These are phyloP conservation scores for Blastobotrys peoriensis DNA, from an alignment of 805 yeast species.

Conservation along the genomic window DNA sequence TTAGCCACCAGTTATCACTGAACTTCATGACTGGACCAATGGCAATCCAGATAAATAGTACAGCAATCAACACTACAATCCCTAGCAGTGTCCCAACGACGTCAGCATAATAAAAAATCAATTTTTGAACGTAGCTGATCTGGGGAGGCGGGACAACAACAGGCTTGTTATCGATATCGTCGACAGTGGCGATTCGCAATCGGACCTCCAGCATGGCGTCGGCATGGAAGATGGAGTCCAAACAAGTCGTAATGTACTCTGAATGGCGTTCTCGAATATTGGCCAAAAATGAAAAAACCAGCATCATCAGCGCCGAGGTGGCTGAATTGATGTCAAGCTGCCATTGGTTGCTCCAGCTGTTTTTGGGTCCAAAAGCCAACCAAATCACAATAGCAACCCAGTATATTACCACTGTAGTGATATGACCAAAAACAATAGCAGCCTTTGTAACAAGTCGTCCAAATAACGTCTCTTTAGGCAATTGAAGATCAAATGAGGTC, in stretches of 20 bases:
- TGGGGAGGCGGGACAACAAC: too few species aligned
- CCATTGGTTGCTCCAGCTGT: not conserved
- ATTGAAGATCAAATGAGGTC: too few species aligned
- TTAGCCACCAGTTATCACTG: constrained; percentile 40
- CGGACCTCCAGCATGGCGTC: too few species aligned
- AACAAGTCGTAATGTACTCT: not conserved
- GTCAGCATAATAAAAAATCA: constrained; percentile 39
- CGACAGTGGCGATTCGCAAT: too few species aligned
- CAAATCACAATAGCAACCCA: not conserved
- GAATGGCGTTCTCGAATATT: not conserved
- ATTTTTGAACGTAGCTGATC: too few species aligned
- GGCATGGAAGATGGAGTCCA: too few species aligned
- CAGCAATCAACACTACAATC: constrained; percentile 30
- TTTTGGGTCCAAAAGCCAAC: not conserved
- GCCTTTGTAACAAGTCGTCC: too few species aligned
- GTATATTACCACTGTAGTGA: not conserved
- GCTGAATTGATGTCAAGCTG: constrained; percentile 4
- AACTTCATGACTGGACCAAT: constrained; percentile 34
- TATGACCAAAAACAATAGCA: not conserved
- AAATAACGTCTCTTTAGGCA: too few species aligned
- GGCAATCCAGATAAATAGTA: constrained; percentile 34
- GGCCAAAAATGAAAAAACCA: not conserved
- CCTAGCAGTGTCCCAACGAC: constrained; percentile 40
- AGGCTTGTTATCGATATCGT: not conserved
- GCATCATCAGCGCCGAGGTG: not conserved